Conservation (phyloP, 805 yeast genomes). For the Cyberlindnera petersonii region DNA sequence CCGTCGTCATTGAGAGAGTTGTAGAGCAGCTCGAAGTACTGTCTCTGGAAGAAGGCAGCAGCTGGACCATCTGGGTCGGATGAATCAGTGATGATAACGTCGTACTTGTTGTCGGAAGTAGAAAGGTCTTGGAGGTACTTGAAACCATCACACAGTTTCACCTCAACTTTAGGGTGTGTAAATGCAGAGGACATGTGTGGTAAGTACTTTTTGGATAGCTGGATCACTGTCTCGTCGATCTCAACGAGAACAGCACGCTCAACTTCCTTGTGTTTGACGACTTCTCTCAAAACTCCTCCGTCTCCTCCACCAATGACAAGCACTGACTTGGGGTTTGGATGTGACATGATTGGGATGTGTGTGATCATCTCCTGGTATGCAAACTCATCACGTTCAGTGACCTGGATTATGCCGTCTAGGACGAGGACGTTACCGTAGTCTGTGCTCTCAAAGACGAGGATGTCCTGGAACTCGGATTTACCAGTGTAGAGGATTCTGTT, state of each 20-base stretch:
- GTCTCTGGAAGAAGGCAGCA: conserved; percentile 75
- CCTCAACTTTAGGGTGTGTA: conserved; percentile 59
- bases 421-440: conserved; percentile 85
- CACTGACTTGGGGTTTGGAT: conserved; percentile 68
- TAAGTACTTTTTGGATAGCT: conserved; percentile 63
- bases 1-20: conserved; percentile 60
- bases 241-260: conserved; percentile 77
- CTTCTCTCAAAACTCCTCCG: conserved; percentile 90
- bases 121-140: conserved; percentile 51
- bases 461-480: conserved; percentile 71
- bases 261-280: conserved; percentile 66
- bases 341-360: conserved; percentile 77
- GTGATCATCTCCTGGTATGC: conserved; percentile 92
- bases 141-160: conserved; percentile 80
- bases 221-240: conserved; percentile 80
- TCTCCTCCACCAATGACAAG: conserved; percentile 95
- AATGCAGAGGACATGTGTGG: conserved; percentile 72
- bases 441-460: conserved; percentile 66
- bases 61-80: conserved; percentile 98
- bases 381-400: conserved; percentile 89
- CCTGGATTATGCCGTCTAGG: conserved; percentile 85
- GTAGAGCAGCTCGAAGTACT: conserved; percentile 64
- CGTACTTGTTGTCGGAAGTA: conserved; percentile 48
- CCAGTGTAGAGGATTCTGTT: conserved; percentile 61
- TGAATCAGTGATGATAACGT: conserved; percentile 86